A percentile compares a stretch with the other conserved stretches of the same genome.
phyloP scores from a whole-genome alignment of 2,329 filamentous ascomycete genomes.

The Fusarium transvaalense region DNA sequence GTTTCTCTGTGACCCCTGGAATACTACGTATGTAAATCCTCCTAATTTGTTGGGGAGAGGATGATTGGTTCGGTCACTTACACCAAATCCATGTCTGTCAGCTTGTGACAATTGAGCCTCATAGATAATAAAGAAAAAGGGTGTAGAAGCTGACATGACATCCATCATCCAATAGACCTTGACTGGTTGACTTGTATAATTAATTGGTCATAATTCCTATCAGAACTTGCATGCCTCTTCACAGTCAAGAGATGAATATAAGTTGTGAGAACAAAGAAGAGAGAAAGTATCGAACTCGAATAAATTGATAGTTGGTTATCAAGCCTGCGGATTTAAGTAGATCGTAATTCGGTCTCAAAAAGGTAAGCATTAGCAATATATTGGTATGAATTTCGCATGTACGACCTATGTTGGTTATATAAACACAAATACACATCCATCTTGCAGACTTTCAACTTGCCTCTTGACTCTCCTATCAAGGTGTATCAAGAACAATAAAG shows the following conservation, averaged over 20 bases:
- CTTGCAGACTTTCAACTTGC: background rate
- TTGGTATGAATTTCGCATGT: background rate
- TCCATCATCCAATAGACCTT: background rate
- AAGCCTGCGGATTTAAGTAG: background rate
- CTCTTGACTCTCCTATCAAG: background rate
- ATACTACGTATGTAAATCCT: slow-evolving; percentile 1
- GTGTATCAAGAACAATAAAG: background rate
- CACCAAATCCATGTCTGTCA: slow-evolving; percentile 9
- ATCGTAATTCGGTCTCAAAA: background rate
- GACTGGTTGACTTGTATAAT: background rate
- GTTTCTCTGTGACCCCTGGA: slow-evolving; percentile 13
- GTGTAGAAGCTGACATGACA: slow-evolving; percentile 3
- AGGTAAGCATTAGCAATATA: background rate
- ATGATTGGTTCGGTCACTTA: slow-evolving; percentile 9
- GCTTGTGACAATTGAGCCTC: slow-evolving; percentile 18
- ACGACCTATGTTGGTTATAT: background rate
- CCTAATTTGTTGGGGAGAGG: slow-evolving; percentile 12
- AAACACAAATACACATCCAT: background rate
- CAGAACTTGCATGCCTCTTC: background rate
- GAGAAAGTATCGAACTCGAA: background rate
- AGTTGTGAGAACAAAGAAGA: background rate
- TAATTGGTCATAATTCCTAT: background rate
- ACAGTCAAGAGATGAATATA: background rate
- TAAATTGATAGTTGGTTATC: no score
- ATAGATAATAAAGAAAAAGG: background rate